Evolutionary conservation across 23 red algal genomes (phyloP).

Genomic region (Gracilariopsis chorda): DNA sequence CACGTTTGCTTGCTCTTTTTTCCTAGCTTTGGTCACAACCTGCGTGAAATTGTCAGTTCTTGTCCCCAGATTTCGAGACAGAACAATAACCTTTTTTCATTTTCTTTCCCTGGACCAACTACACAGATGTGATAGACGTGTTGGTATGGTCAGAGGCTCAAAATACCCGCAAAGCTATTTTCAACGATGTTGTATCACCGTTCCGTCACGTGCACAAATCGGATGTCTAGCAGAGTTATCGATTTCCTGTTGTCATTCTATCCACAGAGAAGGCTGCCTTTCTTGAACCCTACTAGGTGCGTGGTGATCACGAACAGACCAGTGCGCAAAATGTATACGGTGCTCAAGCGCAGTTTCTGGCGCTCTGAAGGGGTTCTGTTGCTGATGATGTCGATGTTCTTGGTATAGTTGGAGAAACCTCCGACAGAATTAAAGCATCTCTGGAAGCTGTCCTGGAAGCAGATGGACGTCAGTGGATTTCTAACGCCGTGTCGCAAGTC

Average conservation of each 20-base stretch:
- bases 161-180: background rate
- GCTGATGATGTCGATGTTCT: background rate
- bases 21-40: too few species aligned
- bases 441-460: background rate
- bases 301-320: background rate
- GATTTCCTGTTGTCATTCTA: background rate
- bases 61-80: too few species aligned
- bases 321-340: background rate
- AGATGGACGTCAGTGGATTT: background rate
- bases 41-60: too few species aligned
- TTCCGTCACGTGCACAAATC: background rate
- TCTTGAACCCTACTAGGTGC: background rate
- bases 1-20: background rate
- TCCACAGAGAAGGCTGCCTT: background rate
- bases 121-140: background rate
- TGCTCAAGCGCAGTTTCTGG: background rate
- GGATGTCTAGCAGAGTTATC: background rate
- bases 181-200: background rate
- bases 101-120: too few species aligned
- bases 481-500: background rate
- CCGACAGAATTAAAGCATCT: background rate
- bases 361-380: background rate
- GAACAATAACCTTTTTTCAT: too few species aligned
- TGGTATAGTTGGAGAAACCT: background rate
- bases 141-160: background rate